Conservation (phyloP, 257 asterid genomes). For the Euphrasia confusa region DNA sequence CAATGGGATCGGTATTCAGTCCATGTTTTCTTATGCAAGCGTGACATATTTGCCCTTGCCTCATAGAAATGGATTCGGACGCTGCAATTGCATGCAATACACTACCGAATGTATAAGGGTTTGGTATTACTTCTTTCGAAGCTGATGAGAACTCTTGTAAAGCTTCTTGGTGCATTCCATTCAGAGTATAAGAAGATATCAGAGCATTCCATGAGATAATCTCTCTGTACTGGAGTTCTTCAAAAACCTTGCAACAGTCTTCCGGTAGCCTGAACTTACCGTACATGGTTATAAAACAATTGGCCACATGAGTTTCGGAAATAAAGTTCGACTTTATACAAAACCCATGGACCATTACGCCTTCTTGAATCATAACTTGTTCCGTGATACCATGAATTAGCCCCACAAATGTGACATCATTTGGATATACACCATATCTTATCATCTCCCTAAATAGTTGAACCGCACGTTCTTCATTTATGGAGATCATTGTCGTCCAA, state of each 20-base stretch:
- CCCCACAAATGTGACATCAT: constrained; percentile 82
- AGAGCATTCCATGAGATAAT: constrained; percentile 78
- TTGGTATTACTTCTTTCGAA: constrained; percentile 51
- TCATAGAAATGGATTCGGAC: constrained; percentile 69
- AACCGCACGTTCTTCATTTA: constrained; percentile 52
- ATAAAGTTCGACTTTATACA: constrained; percentile 57
- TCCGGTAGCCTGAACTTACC: constrained; percentile 55
- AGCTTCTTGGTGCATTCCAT: constrained; percentile 75
- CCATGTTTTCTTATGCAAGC: constrained; percentile 53
- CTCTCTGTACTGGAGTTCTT: constrained; percentile 54
- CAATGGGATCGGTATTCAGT: constrained; percentile 45
- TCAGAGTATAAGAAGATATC: constrained; percentile 65
- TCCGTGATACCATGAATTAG: constrained; percentile 59
- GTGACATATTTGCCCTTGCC: constrained; percentile 69
- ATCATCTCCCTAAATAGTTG: constrained; percentile 59
- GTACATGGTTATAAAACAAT: constrained; percentile 88
- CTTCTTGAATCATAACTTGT: constrained; percentile 49
- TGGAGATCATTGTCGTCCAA: constrained; percentile 87
- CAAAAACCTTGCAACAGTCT: constrained; percentile 53
- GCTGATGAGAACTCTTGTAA: constrained; percentile 47
- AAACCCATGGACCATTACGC: constrained; percentile 59
- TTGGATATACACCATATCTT: constrained; percentile 52
- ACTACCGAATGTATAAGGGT: constrained; percentile 78
- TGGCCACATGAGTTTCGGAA: constrained; percentile 58
- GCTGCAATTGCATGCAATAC: constrained; percentile 77